Conservation (phyloP, 768 basidiomycete genomes). For the Amanita pallidorosea region DNA sequence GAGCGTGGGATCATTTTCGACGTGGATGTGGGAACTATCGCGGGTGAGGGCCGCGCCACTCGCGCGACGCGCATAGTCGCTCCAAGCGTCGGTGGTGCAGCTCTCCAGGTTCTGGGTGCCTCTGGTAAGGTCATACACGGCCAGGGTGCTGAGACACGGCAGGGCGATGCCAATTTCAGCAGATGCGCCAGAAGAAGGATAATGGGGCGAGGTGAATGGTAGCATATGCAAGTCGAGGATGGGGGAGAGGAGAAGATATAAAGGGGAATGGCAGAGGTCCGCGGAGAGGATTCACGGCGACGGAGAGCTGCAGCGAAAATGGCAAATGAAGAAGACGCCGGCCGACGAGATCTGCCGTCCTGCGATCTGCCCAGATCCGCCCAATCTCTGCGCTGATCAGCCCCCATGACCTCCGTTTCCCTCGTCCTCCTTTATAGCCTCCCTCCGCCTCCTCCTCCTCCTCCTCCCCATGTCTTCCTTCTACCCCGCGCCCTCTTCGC, state of each 20-base stretch:
- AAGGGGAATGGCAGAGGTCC: background rate
- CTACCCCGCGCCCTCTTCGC: constrained; percentile 7
- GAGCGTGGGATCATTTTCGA: constrained; percentile 1
- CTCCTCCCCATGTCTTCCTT: background rate
- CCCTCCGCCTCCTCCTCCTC: constrained; percentile 6
- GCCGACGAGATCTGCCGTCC: background rate
- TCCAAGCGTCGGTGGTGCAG: background rate
- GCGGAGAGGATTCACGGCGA: background rate
- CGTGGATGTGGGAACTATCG: background rate
- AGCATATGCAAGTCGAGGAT: background rate
- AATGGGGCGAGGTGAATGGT: background rate
- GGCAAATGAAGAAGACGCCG: constrained; percentile 5
- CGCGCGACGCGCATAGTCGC: background rate
- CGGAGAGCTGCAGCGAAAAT: background rate
- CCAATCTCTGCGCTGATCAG: constrained; percentile 13
- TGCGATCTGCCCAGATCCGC: constrained; percentile 10
- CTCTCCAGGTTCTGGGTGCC: background rate
- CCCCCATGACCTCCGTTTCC: background rate
- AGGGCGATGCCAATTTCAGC: background rate
- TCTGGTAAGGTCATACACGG: background rate
- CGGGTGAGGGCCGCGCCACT: background rate
- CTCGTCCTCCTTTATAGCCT: background rate
- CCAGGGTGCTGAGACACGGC: background rate
- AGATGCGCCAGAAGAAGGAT: background rate
- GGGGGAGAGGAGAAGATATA: background rate